Percentiles rank a stretch among this genome's conserved stretches.
Evolutionary conservation across 352 stramenopile species (phyloP).

Genomic region (Globisporangium canariense): DNA sequence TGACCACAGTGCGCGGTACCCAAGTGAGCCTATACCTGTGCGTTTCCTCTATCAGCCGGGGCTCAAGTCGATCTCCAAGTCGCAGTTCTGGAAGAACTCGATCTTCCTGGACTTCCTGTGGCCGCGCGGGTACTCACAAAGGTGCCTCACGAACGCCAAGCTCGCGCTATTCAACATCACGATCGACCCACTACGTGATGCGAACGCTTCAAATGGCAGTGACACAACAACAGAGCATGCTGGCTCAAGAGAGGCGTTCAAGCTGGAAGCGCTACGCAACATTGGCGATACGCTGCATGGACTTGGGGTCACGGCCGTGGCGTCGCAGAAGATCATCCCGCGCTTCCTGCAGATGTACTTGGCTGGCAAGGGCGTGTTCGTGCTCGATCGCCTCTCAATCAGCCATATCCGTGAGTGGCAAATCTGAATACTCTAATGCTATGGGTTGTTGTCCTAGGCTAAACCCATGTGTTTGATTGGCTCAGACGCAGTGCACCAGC

Average conservation of each 20-base stretch:
- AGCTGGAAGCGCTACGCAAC: conserved; percentile 27
- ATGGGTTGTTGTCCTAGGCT: background rate
- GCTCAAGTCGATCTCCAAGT: conserved; percentile 23
- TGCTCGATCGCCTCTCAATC: conserved; percentile 44
- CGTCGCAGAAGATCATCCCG: conserved; percentile 59
- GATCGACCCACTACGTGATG: conserved; percentile 32
- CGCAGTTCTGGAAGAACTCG: conserved; percentile 37
- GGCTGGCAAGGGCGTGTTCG: conserved; percentile 33
- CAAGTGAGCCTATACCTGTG: conserved; percentile 41
- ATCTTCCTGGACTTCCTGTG: conserved; percentile 42
- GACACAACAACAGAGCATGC: conserved; percentile 10
- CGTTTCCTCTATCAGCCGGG: conserved; percentile 36
- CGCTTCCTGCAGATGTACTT: conserved; percentile 42
- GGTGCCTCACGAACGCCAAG: conserved; percentile 21
- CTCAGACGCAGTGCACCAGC: conserved; percentile 40
- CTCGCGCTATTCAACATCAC: conserved; percentile 63
- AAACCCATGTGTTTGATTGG: background rate
- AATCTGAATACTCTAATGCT: background rate
- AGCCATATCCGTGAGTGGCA: conserved; percentile 47
- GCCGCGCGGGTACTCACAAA: conserved; percentile 19
- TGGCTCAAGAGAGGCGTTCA: conserved; percentile 13
- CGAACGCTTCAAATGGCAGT: background rate
- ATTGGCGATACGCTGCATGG: conserved; percentile 32
- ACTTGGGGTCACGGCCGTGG: conserved; percentile 33
- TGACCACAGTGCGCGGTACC: conserved; percentile 29